These are phyloP conservation scores for Ploettnerulaceae sp. DNA, from an alignment of 2,329 filamentous ascomycete genomes.

Conservation along the genomic window DNA sequence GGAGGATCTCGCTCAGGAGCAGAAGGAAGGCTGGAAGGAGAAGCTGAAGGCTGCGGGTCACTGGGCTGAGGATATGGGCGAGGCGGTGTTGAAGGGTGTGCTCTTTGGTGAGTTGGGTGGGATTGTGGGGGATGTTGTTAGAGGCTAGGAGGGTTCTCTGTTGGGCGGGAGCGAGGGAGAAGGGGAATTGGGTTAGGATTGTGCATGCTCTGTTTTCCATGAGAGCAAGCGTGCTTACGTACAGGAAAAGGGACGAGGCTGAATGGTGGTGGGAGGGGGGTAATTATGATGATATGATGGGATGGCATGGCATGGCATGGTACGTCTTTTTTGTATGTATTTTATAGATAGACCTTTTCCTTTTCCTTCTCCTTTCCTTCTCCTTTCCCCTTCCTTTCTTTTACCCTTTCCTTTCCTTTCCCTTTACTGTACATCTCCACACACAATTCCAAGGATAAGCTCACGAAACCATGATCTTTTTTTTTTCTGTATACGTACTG, in stretches of 20 bases:
- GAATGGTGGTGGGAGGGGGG: not conserved
- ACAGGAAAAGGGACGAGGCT: not conserved
- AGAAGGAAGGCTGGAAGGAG: conserved; percentile 31
- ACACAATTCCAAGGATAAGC: too few relatives aligned
- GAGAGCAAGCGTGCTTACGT: not conserved
- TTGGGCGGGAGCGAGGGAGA: not conserved
- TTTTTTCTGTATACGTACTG: too few relatives aligned
- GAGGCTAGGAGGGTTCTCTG: not conserved
- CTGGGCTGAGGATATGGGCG: conserved; percentile 32
- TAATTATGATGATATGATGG: not conserved
- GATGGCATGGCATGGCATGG: not conserved
- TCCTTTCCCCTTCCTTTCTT: too few relatives aligned
- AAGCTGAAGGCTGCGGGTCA: conserved; percentile 32
- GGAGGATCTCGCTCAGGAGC: conserved; percentile 28
- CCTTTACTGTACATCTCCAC: too few relatives aligned
- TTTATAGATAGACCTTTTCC: not conserved
- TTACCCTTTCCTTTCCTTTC: too few relatives aligned
- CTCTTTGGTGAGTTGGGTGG: conserved; percentile 33
- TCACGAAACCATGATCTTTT: too few relatives aligned
- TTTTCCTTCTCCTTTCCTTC: too few relatives aligned
- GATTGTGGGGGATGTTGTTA: conserved; percentile 28
- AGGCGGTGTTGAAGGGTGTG: conserved; percentile 32
- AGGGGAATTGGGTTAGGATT: not conserved
- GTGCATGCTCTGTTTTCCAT: too few relatives aligned
- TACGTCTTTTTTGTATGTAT: not conserved